Evolutionary conservation across 148 eudicot genomes (phyloP).

Genomic region (Arctostaphylos glauca): DNA sequence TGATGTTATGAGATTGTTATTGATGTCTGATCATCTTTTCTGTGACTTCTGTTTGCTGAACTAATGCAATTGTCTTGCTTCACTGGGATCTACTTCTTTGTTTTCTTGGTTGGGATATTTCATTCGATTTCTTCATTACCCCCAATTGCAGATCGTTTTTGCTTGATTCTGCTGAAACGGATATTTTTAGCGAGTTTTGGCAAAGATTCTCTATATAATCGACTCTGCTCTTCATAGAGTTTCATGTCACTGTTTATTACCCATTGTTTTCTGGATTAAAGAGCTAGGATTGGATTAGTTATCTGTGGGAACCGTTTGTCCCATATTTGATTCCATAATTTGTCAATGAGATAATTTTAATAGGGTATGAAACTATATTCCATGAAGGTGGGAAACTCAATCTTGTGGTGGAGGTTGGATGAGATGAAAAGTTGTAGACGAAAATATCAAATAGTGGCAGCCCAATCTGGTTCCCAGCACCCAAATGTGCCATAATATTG

Average conservation of each 20-base stretch:
- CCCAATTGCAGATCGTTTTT: slow-evolving; percentile 5
- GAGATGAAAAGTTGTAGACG: too few relatives aligned
- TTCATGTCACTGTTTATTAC: background rate
- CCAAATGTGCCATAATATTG: background rate
- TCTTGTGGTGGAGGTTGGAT: too few relatives aligned
- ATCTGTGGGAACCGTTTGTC: background rate
- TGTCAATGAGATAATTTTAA: background rate
- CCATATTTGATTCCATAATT: background rate
- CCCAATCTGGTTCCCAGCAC: background rate
- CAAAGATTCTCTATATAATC: background rate
- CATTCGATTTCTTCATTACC: background rate
- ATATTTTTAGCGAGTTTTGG: background rate
- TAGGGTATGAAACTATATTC: background rate
- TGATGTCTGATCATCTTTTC: background rate
- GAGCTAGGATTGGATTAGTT: background rate
- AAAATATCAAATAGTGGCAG: background rate
- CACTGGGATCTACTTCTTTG: slow-evolving; percentile 9
- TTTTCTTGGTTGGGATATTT: background rate
- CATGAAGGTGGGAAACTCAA: background rate
- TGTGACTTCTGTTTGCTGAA: background rate
- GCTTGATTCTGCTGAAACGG: background rate
- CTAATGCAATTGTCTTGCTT: background rate
- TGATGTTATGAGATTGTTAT: background rate
- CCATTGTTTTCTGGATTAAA: too few relatives aligned
- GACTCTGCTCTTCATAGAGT: background rate